phyloP scores from a whole-genome alignment of 768 basidiomycete species.

The Cubamyces lactineus region DNA sequence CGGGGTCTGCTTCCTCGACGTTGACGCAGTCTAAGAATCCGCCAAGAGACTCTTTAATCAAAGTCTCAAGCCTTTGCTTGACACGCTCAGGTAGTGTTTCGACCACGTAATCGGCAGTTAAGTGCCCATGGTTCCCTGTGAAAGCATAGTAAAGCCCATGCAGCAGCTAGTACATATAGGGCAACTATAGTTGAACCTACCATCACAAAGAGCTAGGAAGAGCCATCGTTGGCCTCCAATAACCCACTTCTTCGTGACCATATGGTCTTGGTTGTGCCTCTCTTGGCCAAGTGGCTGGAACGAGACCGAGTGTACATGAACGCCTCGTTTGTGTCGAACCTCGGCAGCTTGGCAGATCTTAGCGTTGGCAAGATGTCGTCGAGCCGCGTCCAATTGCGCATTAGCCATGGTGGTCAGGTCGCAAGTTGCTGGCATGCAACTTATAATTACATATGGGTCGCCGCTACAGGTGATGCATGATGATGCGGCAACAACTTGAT shows the following conservation, averaged over 20 bases:
- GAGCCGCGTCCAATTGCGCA: too few relatives aligned
- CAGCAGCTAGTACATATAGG: too few relatives aligned
- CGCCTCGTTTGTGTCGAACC: background rate
- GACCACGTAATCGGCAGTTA: background rate
- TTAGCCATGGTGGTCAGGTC: too few relatives aligned
- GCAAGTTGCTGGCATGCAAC: too few relatives aligned
- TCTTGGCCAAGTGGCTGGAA: background rate
- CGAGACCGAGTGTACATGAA: background rate
- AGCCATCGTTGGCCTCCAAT: conserved; percentile 9
- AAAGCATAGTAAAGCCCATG: too few relatives aligned
- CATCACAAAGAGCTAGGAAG: conserved; percentile 5
- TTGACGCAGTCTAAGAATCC: background rate
- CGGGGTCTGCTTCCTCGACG: background rate
- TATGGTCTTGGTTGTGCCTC: background rate
- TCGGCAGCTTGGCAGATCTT: background rate
- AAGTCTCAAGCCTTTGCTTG: background rate
- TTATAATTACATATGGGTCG: too few relatives aligned
- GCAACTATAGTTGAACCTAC: background rate
- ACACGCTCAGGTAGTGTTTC: background rate
- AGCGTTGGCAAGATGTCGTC: background rate
- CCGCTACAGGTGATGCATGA: too few relatives aligned
- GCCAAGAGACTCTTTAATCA: background rate
- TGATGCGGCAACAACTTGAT: too few relatives aligned
- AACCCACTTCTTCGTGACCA: background rate
- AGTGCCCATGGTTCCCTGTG: conserved; percentile 1